Conservation (phyloP, 495 filamentous ascomycete genomes). For the Hypoxylon lenormandii region DNA sequence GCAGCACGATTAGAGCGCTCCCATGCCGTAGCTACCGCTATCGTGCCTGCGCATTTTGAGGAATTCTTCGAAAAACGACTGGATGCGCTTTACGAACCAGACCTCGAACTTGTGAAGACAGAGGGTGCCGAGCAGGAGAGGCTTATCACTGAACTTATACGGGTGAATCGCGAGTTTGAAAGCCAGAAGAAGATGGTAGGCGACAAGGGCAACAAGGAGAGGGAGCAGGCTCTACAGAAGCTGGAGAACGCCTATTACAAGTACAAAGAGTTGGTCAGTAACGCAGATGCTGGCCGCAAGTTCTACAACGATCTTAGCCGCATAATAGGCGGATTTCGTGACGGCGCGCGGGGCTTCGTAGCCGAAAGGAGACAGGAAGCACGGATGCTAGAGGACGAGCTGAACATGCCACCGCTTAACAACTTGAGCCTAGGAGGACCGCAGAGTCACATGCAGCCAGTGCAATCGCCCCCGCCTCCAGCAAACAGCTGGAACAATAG, state of each 20-base stretch:
- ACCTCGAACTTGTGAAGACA: constrained; percentile 73
- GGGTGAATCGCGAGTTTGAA: constrained; percentile 82
- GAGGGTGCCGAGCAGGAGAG: constrained; percentile 83
- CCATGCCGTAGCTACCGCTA: constrained; percentile 78
- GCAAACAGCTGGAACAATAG: constrained; percentile 12
- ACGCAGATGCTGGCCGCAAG: constrained; percentile 87
- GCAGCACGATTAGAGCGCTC: constrained; percentile 85
- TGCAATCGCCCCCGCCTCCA: background rate
- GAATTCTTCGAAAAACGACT: constrained; percentile 87
- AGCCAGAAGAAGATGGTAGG: constrained; percentile 72
- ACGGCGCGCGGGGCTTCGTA: constrained; percentile 81
- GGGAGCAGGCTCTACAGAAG: constrained; percentile 86
- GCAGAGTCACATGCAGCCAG: constrained; percentile 28
- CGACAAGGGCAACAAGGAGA: constrained; percentile 77
- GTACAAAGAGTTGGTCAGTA: constrained; percentile 92
- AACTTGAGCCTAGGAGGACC: constrained; percentile 55
- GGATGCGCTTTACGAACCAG: constrained; percentile 76
- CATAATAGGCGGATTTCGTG: constrained; percentile 78
- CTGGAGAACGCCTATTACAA: constrained; percentile 93
- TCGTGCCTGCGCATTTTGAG: constrained; percentile 90
- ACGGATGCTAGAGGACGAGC: constrained; percentile 74
- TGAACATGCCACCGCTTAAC: constrained; percentile 63
- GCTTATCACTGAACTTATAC: constrained; percentile 71
- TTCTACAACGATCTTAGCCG: constrained; percentile 96
- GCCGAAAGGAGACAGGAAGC: constrained; percentile 84